Evolutionary conservation across 2,329 filamentous ascomycete genomes (phyloP), one percentile per base, ranked within the genome.

Genomic region (Clarireedia hainanense): DNA sequence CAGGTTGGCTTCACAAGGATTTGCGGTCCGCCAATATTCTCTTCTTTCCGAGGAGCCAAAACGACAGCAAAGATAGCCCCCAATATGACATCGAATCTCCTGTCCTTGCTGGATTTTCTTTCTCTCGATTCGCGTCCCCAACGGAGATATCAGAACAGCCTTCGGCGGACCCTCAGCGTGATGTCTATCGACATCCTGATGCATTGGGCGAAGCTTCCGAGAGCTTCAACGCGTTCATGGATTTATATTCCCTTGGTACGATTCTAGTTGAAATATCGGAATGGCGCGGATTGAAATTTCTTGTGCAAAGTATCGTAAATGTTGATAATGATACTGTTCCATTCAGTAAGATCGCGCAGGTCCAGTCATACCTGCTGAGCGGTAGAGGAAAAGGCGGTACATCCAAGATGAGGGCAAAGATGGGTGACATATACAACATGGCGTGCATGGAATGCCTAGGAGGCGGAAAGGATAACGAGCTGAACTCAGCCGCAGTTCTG

Each of bases 1-100:
- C 56, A 30, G 57, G 58, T 24, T 61, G 61, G 60, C 46, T 62
- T 27, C 61, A 63, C 55, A 63, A 63, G 45, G 56, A 57, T 14
- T 37, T 61, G 6, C 55, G 58, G 24, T 56, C 59, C 5, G 58
- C 58, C 0, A 63, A 61, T 37, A 55, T 63, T 14, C 27, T 63
- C 12, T 58, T 63, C 55, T 59, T 61, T 37, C 54, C 40, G 37
- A 39, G n/a, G 12, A 43, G 40, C 15, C 20, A 47, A 4, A 27
- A 36, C 26, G 49, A 26, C 10, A 48, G 26, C 14, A 47, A 24
- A 6, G 2, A 48, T n/a, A 27, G 24, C 20, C 7, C 26, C 6
- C 27, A 48, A 7, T 48, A n/a, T 26, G 30, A 48, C 46, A 48
- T 48, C 2, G 26, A 6, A 4, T 30, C 45, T 47, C 42, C 27